These are phyloP conservation scores for Graphilbum fragrans DNA, from an alignment of 2,329 filamentous ascomycete species.

Conservation along the genomic window DNA sequence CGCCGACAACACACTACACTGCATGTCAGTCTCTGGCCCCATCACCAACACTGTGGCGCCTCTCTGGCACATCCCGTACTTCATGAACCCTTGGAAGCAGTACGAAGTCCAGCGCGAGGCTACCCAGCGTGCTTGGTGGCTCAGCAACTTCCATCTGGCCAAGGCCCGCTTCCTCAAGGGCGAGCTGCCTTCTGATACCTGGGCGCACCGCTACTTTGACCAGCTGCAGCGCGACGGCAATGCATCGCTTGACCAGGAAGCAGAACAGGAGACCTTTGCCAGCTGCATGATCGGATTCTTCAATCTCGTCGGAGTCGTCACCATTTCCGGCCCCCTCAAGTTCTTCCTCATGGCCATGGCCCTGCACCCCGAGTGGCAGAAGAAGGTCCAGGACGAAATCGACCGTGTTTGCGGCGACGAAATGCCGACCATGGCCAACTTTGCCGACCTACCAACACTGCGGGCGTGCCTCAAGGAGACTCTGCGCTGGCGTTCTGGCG, in stretches of 20 bases:
- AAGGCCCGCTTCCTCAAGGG: conserved; percentile 27
- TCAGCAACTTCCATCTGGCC: conserved; percentile 25
- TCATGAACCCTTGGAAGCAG: conserved; percentile 34
- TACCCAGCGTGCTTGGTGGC: conserved; percentile 33
- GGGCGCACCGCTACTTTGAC: conserved; percentile 35
- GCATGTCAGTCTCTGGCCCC: conserved; percentile 39
- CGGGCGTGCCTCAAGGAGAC: conserved; percentile 46
- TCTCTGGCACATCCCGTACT: conserved; percentile 30
- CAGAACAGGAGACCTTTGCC: conserved; percentile 31
- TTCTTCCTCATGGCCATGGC: conserved; percentile 41
- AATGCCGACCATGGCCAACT: conserved; percentile 38
- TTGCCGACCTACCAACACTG: conserved; percentile 36
- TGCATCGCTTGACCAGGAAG: conserved; percentile 23
- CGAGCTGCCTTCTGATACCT: conserved; percentile 30
- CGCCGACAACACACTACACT: conserved; percentile 33
- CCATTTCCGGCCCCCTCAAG: conserved; percentile 34
- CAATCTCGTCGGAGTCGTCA: conserved; percentile 37
- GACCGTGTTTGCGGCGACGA: conserved; percentile 41
- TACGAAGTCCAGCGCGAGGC: conserved; percentile 31
- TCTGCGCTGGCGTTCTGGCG: conserved; percentile 43
- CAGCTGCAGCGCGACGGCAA: conserved; percentile 28
- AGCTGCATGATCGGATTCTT: conserved; percentile 40
- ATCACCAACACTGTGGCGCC: conserved; percentile 37
- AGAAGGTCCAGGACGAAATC: conserved; percentile 42
- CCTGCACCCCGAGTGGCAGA: conserved; percentile 39